These are phyloP conservation scores for Ganoderma sinense DNA, from an alignment of 1,284 basidiomycete species.

Conservation along the genomic window DNA sequence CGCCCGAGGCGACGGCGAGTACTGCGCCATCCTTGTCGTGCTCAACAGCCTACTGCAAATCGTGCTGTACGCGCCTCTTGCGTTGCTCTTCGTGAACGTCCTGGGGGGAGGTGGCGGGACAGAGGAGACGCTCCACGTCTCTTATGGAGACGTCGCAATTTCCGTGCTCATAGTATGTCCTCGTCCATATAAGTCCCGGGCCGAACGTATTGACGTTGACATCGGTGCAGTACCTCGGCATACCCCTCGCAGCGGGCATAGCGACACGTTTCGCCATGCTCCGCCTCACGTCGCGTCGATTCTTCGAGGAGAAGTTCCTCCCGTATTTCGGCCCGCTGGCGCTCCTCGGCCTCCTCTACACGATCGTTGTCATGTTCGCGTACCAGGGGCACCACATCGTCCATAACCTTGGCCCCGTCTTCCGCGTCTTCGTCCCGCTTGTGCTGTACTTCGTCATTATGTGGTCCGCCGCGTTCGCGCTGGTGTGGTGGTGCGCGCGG, in stretches of 20 bases:
- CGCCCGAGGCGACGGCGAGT: constrained; percentile 78
- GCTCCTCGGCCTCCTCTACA: constrained; percentile 79
- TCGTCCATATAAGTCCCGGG: background rate
- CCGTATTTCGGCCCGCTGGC: constrained; percentile 76
- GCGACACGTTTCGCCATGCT: constrained; percentile 71
- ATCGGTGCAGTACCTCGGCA: constrained; percentile 70
- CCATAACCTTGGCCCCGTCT: constrained; percentile 74
- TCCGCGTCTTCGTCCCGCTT: constrained; percentile 83
- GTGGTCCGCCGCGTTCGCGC: constrained; percentile 72
- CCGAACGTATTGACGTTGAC: background rate
- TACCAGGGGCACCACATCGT: constrained; percentile 70
- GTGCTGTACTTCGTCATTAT: constrained; percentile 82
- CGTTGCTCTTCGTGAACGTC: constrained; percentile 80
- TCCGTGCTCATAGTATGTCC: constrained; percentile 72
- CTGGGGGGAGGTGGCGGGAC: constrained; percentile 56
- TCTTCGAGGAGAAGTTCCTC: constrained; percentile 67
- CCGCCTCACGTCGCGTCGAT: constrained; percentile 53
- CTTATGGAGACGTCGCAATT: constrained; percentile 76
- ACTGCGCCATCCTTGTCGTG: constrained; percentile 79
- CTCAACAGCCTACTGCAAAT: constrained; percentile 78
- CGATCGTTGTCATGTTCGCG: constrained; percentile 81
- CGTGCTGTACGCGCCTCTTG: constrained; percentile 78
- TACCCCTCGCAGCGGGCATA: constrained; percentile 73
- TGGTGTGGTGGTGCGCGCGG: constrained; percentile 56
- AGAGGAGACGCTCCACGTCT: constrained; percentile 52